A percentile compares a stretch with the other conserved stretches of the same genome.
phyloP scores from a whole-genome alignment of 176 grass and related monocot genomes.

The Triticum dicoccoides region DNA sequence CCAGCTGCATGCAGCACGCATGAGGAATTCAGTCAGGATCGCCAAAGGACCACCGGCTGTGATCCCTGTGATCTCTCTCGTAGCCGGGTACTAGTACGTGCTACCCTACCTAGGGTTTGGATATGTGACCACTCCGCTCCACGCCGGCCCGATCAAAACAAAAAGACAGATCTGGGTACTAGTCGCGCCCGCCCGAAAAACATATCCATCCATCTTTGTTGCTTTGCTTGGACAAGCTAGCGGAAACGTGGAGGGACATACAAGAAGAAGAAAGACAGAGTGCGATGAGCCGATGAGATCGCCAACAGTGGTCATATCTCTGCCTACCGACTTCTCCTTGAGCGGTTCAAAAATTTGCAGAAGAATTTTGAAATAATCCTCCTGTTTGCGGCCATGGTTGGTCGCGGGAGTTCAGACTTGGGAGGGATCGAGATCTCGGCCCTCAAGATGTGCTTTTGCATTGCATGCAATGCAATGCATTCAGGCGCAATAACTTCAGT shows the following conservation, averaged over 20 bases:
- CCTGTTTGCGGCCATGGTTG: background rate
- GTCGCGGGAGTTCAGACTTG: background rate
- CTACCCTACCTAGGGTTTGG: background rate
- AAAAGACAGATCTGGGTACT: background rate
- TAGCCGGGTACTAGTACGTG: background rate
- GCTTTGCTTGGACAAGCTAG: background rate
- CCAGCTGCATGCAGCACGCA: background rate
- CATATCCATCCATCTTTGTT: background rate
- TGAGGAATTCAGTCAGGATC: background rate
- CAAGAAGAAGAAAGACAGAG: too few species aligned
- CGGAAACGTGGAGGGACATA: background rate
- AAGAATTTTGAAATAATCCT: background rate
- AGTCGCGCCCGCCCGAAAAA: background rate
- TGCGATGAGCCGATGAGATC: background rate
- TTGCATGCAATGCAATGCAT: background rate
- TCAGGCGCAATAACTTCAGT: constrained; percentile 9
- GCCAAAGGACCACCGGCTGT: background rate
- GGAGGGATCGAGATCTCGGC: background rate
- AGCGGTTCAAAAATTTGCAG: background rate
- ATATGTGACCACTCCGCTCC: background rate
- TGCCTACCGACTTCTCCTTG: background rate
- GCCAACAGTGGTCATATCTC: background rate
- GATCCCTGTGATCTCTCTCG: background rate
- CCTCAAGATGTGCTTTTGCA: background rate
- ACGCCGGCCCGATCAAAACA: background rate